Base-by-base conservation (phyloP, 148 eudicot genomes). In the Rheum nobile region DNA sequence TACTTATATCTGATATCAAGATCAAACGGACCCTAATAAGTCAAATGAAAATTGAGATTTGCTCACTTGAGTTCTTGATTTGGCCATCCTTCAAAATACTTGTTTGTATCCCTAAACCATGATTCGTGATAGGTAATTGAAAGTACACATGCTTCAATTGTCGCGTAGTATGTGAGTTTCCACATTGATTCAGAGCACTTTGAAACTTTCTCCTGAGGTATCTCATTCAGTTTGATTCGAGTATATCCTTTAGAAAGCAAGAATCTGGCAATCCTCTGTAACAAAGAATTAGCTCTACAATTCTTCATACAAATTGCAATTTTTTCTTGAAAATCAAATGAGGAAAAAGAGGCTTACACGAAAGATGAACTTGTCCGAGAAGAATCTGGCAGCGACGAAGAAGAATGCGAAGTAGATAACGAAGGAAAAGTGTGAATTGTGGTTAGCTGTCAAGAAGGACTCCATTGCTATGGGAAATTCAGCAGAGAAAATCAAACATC, bases 111-210 rank as follows among this genome's bases (percentile, higher is more conserved):
- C 55, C 52, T 76, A 79, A 90, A 91, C 96, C 97, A 91, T n/a
- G 96, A 85, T 77, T 95, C 93, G 1, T 77, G 76, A 80, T 79
- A 84, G 50, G 79, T 46, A 78, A 85, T 76, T 65, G 75, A 73
- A 72, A 95, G 80, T 72, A 90, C 46, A 67, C 79, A 90, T 12
- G 75, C 74, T 80, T 91, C 97, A 47, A 85, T 82, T 52, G 84
- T 79, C 54, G 88, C 89, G 76, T 91, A 95, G 85, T 95, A 95
- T 17, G 84, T 83, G 32, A 95, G 79, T 80, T 95, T 95, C 98
- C 98, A 95, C 82, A 95, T 80, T 28, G 97, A 95, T 84, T 95
- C 97, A 1, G 91, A 82, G 78, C 93, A 86, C 78, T 95, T 95
- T 19, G 43, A 75, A 47, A 95, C 77, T 77, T 95, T 95, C 39